These are phyloP conservation scores for Prunella vulgaris DNA, from an alignment of 257 asterid genomes.

Conservation along the genomic window DNA sequence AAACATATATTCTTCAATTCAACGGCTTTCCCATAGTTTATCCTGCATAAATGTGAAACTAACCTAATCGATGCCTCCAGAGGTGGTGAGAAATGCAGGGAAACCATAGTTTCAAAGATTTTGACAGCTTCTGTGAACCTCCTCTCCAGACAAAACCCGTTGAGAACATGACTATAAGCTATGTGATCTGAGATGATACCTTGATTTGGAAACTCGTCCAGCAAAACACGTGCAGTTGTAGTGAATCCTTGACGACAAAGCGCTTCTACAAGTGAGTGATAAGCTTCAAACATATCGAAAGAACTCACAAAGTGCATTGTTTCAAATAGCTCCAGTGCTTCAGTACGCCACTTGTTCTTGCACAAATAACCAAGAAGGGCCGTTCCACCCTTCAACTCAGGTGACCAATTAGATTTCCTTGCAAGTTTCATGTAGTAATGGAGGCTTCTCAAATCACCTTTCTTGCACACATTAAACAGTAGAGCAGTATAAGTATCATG, in stretches of 20 bases:
- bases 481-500: slow-evolving; percentile 46
- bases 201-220: slow-evolving; percentile 37
- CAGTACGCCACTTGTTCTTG: slow-evolving; percentile 41
- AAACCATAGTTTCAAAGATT: slow-evolving; percentile 43
- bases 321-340: slow-evolving; percentile 60
- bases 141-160: slow-evolving; percentile 55
- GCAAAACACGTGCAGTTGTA: slow-evolving; percentile 34
- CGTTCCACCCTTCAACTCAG: slow-evolving; percentile 44
- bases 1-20: slow-evolving; percentile 39
- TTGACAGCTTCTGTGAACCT: slow-evolving; percentile 44
- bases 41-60: slow-evolving; percentile 46
- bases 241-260: slow-evolving; percentile 52
- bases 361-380: slow-evolving; percentile 46
- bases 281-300: slow-evolving; percentile 19
- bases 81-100: slow-evolving; percentile 38
- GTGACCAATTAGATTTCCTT: slow-evolving; percentile 55
- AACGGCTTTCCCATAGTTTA: slow-evolving; percentile 46
- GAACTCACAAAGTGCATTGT: slow-evolving; percentile 25
- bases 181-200: slow-evolving; percentile 23
- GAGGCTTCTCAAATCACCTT: slow-evolving; percentile 48
- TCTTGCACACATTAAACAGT: slow-evolving; percentile 47
- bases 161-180: slow-evolving; percentile 40
- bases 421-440: slow-evolving; percentile 38
- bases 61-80: slow-evolving; percentile 38
- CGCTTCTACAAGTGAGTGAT: slow-evolving; percentile 37